phyloP scores from a whole-genome alignment of 116 monocot species.

The Dioscorea cayenensis region DNA sequence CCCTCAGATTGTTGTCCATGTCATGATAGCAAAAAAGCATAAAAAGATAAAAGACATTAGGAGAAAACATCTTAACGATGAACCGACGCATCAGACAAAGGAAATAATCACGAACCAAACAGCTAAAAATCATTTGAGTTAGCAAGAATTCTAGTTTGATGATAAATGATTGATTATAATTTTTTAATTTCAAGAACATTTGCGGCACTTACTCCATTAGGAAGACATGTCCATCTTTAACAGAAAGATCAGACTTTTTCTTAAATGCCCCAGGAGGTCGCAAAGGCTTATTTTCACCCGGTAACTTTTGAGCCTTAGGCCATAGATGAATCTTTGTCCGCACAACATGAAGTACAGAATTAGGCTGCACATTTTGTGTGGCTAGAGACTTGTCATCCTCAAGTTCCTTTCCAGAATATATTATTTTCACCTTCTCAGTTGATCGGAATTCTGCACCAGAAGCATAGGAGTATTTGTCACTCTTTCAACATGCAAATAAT shows the following conservation, averaged over 20 bases:
- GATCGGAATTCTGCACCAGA: conserved; percentile 64
- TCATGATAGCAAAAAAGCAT: no score
- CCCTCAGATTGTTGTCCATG: no score
- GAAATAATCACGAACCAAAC: no score
- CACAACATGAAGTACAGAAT: conserved; percentile 83
- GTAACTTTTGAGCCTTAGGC: conserved; percentile 83
- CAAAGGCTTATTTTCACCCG: conserved; percentile 79
- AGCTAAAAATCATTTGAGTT: no score
- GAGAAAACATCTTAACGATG: no score
- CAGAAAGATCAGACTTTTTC: conserved; percentile 94
- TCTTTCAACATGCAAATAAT: not conserved
- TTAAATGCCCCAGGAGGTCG: conserved; percentile 89
- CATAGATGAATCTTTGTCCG: conserved; percentile 72
- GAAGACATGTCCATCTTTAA: conserved; percentile 94
- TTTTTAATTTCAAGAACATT: not conserved
- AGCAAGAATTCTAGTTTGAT: not conserved
- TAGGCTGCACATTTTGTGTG: conserved; percentile 56
- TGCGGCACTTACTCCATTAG: conserved; percentile 77
- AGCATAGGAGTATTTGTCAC: conserved; percentile 1
- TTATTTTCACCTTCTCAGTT: conserved; percentile 60
- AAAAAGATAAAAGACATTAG: no score
- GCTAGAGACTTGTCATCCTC: conserved; percentile 64
- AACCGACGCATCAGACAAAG: no score
- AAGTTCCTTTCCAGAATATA: conserved; percentile 73
- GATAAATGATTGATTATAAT: not conserved